Conservation (phyloP, 2,329 filamentous ascomycete genomes). For the Fusarium burgessii region DNA sequence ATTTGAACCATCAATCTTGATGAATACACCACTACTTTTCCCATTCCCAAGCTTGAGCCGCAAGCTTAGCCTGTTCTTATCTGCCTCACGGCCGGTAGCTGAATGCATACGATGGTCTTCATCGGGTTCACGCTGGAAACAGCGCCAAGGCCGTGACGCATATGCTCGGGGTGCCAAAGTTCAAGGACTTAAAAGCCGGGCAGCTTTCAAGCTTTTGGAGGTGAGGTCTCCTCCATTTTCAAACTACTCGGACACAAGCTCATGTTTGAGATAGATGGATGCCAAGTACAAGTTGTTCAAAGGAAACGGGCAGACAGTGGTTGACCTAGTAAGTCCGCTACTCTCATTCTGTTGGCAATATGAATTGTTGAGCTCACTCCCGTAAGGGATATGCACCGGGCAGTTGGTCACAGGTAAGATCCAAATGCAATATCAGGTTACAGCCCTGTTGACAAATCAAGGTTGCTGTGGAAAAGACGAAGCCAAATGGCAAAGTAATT, state of each 20-base stretch:
- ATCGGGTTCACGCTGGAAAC: slow-evolving; percentile 85
- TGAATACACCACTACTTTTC: slow-evolving; percentile 9
- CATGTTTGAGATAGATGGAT: slow-evolving; percentile 72
- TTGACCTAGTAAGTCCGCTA: slow-evolving; percentile 78
- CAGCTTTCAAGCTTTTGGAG: slow-evolving; percentile 93
- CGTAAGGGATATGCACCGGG: slow-evolving; percentile 81
- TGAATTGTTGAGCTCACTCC: slow-evolving; percentile 17
- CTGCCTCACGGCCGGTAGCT: not conserved
- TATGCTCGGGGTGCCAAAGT: slow-evolving; percentile 82
- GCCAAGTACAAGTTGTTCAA: slow-evolving; percentile 83
- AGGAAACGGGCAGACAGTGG: slow-evolving; percentile 79
- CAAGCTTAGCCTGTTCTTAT: not conserved
- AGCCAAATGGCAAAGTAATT: slow-evolving; percentile 81
- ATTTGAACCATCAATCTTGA: not conserved
- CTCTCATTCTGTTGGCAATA: not conserved
- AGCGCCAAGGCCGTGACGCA: slow-evolving; percentile 78
- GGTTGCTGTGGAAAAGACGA: slow-evolving; percentile 84
- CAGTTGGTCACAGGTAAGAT: slow-evolving; percentile 74
- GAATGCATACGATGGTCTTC: slow-evolving; percentile 46
- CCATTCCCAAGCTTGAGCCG: slow-evolving; percentile 1
- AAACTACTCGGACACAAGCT: not conserved
- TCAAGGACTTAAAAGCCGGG: slow-evolving; percentile 85
- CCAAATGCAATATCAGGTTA: not conserved
- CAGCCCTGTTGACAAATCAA: slow-evolving; percentile 51
- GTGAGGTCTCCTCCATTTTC: slow-evolving; percentile 55